phyloP scores from a whole-genome alignment of 768 basidiomycete species.

The Mycena alexandri region DNA sequence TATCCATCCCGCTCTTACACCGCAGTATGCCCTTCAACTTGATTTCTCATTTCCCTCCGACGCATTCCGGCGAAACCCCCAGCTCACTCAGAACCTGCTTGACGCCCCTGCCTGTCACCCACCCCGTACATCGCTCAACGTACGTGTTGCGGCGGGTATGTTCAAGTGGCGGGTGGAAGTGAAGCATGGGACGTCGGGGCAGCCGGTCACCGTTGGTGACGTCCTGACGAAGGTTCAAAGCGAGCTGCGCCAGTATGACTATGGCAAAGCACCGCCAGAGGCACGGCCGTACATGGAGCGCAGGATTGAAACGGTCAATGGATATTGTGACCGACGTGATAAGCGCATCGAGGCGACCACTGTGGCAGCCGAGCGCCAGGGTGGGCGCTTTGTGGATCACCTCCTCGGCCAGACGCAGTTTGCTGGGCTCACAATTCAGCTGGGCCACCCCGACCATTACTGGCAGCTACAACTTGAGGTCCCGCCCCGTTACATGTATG shows the following conservation, averaged over 20 bases:
- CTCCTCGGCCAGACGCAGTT: conserved; percentile 24
- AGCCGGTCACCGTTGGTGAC: conserved; percentile 22
- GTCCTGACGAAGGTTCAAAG: conserved; percentile 19
- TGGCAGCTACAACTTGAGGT: conserved; percentile 12
- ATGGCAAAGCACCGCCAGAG: background rate
- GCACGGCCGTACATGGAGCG: conserved; percentile 13
- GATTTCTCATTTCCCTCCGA: conserved; percentile 28
- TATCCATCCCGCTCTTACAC: conserved; percentile 4
- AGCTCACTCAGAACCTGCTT: conserved; percentile 4
- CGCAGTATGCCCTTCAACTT: conserved; percentile 10
- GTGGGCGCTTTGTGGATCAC: conserved; percentile 4
- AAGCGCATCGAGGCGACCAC: background rate
- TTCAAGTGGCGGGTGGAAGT: conserved; percentile 1
- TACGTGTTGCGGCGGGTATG: background rate
- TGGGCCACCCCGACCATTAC: background rate
- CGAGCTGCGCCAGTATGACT: conserved; percentile 13
- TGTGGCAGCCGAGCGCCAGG: conserved; percentile 3
- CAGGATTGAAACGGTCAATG: conserved; percentile 24
- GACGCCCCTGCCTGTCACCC: conserved; percentile 9
- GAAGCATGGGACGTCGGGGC: background rate
- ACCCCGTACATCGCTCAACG: background rate
- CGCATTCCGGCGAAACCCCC: conserved; percentile 16
- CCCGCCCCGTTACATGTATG: conserved; percentile 14
- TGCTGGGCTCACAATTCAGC: background rate
- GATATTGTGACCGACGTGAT: conserved; percentile 1